Evolutionary conservation across 148 eudicot species (phyloP), one percentile per base, ranked within the genome.

Genomic region (Persicaria tinctoria): DNA sequence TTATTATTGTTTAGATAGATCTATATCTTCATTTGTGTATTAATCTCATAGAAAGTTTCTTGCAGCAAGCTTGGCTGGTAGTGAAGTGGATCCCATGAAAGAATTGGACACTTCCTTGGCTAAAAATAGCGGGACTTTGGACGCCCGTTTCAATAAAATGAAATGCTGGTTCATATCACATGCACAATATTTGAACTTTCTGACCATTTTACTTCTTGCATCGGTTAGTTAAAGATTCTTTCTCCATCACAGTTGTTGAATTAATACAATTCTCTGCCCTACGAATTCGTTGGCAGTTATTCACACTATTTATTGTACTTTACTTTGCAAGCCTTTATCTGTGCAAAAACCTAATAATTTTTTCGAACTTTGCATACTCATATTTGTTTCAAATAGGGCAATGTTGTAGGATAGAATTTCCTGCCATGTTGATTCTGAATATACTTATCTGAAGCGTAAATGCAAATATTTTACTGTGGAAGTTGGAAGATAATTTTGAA

Each of bases 131-230:
- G 92, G 93, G 60, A 62, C 78, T 62, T 44, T 86, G 32, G 83
- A 91, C 68, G 75, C 80, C 70, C 83, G 57, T 70, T 77, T 92
- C 66, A 80, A 45, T 78, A 79, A 75, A 78, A 16, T 88, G 44
- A 89, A 92, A 72, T 76, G 81, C 32, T 95, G 99, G 99, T 84
- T 95, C 74, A 79, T 90, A 57, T 90, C 97, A 23, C 97, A 92
- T 75, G 75, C 97, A 72, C 99, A 92, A 76, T 95, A 92, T 80
- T 75, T 95, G 84, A 95, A 95, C 84, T 93, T 88, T 77, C 79
- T 86, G 77, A 86, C 99, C 5, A 86, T 95, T 80, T 79, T 95
- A 79, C 79, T 90, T 77, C 97, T 95, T 80, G 99, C 99, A 81
- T 95, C 99, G 87, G 99, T 95, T 68, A 86, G 97, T 87, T n/a